phyloP scores from a whole-genome alignment of 495 filamentous ascomycete species.

The Neurospora sp. region DNA sequence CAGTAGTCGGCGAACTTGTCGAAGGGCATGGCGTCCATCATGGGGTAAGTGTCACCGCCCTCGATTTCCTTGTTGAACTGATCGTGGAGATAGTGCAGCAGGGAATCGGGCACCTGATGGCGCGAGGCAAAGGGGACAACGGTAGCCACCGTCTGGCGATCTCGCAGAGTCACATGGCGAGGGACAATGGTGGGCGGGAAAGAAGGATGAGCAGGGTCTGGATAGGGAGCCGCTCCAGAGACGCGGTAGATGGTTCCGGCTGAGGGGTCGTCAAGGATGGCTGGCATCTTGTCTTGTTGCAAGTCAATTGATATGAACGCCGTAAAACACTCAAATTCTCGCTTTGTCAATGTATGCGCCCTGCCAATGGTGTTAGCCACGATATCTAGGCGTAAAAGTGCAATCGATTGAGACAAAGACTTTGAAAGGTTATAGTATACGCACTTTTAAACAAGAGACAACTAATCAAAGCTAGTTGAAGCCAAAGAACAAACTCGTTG shows the following conservation, averaged over 20 bases:
- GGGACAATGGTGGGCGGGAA: slow-evolving; percentile 61
- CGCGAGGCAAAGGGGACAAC: slow-evolving; percentile 75
- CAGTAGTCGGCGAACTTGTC: slow-evolving; percentile 78
- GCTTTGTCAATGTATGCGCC: background rate
- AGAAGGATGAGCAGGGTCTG: slow-evolving; percentile 47
- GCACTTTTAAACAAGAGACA: background rate
- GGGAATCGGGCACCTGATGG: slow-evolving; percentile 59
- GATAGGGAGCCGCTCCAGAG: slow-evolving; percentile 53
- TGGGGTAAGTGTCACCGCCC: slow-evolving; percentile 92
- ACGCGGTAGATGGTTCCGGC: slow-evolving; percentile 50
- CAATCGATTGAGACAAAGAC: background rate
- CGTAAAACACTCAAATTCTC: background rate
- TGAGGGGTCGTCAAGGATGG: slow-evolving; percentile 72
- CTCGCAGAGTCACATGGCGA: slow-evolving; percentile 79
- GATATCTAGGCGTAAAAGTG: background rate
- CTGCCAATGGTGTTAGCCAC: background rate
- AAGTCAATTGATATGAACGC: background rate
- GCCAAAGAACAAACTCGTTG: background rate
- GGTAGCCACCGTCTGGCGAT: slow-evolving; percentile 83
- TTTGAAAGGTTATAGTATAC: background rate
- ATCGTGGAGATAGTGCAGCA: slow-evolving; percentile 71
- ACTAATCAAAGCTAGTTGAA: background rate
- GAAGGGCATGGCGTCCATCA: slow-evolving; percentile 67
- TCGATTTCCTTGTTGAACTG: slow-evolving; percentile 93
- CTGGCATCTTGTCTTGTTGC: slow-evolving; percentile 55